Evolutionary conservation across 352 stramenopile species (phyloP).

Genomic region (Phytophthora europaea): DNA sequence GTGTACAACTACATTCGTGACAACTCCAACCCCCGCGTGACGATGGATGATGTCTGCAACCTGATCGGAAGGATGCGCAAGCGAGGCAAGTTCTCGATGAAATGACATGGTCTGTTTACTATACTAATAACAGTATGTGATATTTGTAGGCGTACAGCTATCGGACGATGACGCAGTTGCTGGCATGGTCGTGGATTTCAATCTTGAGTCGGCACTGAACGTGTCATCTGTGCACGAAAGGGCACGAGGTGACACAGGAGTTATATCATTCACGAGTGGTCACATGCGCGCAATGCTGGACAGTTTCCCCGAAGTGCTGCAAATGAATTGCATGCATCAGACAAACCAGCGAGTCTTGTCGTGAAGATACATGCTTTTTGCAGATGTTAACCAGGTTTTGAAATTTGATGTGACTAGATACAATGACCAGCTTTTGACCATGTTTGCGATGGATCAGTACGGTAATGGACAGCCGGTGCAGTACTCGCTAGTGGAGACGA

Average conservation of each 20-base stretch:
- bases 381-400: no score
- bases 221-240: slow-evolving; percentile 13
- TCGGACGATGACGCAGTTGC: slow-evolving; percentile 10
- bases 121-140: neutral
- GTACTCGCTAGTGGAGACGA: no score
- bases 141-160: neutral
- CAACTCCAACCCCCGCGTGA: slow-evolving; percentile 12
- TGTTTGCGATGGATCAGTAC: no score
- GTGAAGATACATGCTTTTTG: no score
- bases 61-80: neutral
- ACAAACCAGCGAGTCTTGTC: no score
- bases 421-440: no score
- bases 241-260: slow-evolving; percentile 9
- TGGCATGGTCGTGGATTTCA: slow-evolving; percentile 19
- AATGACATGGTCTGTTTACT: neutral
- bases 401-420: no score
- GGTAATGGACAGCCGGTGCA: no score
- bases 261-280: slow-evolving; percentile 11
- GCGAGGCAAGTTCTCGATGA: neutral
- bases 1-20: slow-evolving; percentile 22
- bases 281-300: slow-evolving; percentile 12
- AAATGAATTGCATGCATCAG: neutral
- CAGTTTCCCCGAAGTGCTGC: slow-evolving; percentile 10
- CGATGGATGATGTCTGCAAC: slow-evolving; percentile 7
- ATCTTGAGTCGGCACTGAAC: neutral